Evolutionary conservation across 75 land plant genomes (phyloP).

Genomic region (Adiantum capillusveneris): DNA sequence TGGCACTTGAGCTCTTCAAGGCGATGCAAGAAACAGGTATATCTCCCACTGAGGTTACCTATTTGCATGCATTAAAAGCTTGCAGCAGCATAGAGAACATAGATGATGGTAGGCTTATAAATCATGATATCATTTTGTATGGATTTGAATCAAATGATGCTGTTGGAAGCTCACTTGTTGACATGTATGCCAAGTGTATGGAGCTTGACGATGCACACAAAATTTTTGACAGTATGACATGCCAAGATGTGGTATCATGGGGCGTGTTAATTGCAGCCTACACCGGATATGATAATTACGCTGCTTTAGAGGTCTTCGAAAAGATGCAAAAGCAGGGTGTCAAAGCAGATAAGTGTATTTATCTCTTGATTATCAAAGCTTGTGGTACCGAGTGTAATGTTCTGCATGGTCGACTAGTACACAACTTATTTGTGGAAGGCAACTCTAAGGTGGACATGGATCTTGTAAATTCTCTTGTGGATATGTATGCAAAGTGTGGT

Average conservation of each 20-base stretch:
- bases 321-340: conserved; percentile 29
- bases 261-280: conserved; percentile 41
- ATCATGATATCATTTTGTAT: conserved; percentile 21
- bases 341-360: conserved; percentile 19
- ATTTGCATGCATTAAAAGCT: not conserved
- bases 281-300: conserved; percentile 34
- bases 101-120: conserved; percentile 26
- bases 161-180: conserved; percentile 52
- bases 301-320: conserved; percentile 37
- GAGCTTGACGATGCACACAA: conserved; percentile 29
- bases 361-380: not conserved
- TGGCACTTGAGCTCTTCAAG: not conserved
- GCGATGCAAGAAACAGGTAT: not conserved
- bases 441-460: not conserved
- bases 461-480: conserved; percentile 5
- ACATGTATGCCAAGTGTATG: conserved; percentile 49
- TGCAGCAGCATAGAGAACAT: conserved; percentile 7
- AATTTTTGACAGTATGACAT: conserved; percentile 36
- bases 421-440: not conserved
- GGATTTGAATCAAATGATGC: conserved; percentile 22
- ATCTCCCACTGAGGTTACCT: not conserved
- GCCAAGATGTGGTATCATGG: conserved; percentile 31
- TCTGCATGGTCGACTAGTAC: not conserved
- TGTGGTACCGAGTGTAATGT: not conserved
- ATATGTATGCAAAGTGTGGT: conserved; percentile 27